Conservation (phyloP, 176 grass and related monocot genomes). For the Puccinellia tenuiflora region DNA sequence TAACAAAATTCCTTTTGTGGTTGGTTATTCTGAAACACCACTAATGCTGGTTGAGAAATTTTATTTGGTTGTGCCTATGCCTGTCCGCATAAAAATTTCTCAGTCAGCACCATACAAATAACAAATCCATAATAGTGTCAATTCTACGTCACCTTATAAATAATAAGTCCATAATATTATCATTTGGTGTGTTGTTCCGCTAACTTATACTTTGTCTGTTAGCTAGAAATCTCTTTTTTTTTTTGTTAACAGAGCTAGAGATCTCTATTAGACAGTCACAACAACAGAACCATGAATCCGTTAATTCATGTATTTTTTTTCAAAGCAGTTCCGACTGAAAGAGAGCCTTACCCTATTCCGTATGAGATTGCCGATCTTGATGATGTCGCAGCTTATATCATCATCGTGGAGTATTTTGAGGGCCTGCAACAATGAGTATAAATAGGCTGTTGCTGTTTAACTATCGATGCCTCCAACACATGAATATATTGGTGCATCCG, state of each 20-base stretch:
- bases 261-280: not conserved
- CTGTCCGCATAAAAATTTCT: not conserved
- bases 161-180: not conserved
- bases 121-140: not conserved
- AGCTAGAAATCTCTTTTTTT: too few species aligned
- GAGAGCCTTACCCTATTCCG: constrained; percentile 64
- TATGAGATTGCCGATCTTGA: constrained; percentile 72
- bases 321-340: not conserved
- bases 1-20: too few species aligned
- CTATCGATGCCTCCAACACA: not conserved
- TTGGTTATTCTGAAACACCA: too few species aligned
- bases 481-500: not conserved
- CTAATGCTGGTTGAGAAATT: too few species aligned
- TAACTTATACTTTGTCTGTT: too few species aligned
- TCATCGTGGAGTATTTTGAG: constrained; percentile 75
- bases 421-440: constrained; percentile 38
- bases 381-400: constrained; percentile 87
- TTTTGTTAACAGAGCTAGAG: not conserved
- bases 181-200: not conserved
- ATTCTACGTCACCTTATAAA: not conserved
- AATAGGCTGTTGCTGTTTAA: too few species aligned
- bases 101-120: not conserved
- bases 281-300: not conserved
- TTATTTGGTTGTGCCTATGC: too few species aligned
- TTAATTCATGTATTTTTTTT: too few species aligned